Evolutionary conservation across 345 rosid genomes (phyloP).

Genomic region (Salix brachista): DNA sequence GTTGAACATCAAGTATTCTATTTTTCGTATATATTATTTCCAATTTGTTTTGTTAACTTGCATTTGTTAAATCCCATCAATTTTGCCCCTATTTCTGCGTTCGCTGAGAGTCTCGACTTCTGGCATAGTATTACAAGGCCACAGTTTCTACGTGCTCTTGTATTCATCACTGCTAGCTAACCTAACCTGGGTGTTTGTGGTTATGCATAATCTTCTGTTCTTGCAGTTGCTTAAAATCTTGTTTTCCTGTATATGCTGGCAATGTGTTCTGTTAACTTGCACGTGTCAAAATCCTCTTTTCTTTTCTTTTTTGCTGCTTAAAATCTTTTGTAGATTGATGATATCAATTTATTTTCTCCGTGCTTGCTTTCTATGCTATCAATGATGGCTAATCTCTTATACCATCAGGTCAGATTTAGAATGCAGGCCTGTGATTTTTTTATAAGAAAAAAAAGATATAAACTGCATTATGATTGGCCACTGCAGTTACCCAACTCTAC

Average conservation of each 20-base stretch:
- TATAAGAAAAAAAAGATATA: neutral
- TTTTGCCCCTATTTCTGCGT: neutral
- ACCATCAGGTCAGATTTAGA: neutral
- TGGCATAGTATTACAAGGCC: neutral
- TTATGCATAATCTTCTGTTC: neutral
- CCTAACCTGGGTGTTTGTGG: neutral
- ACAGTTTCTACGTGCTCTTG: neutral
- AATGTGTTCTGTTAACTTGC: neutral
- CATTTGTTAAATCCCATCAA: neutral
- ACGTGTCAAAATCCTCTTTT: neutral
- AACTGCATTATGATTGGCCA: constrained; percentile 10
- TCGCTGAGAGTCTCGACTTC: neutral
- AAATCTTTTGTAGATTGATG: neutral
- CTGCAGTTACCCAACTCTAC: constrained; percentile 57
- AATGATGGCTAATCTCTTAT: neutral
- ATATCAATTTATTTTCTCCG: neutral
- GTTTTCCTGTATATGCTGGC: neutral
- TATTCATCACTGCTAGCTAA: neutral
- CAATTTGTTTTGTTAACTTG: neutral
- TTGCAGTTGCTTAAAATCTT: neutral
- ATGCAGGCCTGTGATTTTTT: neutral
- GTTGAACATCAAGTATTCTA: neutral
- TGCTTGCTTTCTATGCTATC: neutral
- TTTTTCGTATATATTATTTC: neutral
- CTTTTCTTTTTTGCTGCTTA: neutral